These are phyloP conservation scores for Carex myosuroides DNA, from an alignment of 176 grass and related monocot genomes.

Conservation along the genomic window DNA sequence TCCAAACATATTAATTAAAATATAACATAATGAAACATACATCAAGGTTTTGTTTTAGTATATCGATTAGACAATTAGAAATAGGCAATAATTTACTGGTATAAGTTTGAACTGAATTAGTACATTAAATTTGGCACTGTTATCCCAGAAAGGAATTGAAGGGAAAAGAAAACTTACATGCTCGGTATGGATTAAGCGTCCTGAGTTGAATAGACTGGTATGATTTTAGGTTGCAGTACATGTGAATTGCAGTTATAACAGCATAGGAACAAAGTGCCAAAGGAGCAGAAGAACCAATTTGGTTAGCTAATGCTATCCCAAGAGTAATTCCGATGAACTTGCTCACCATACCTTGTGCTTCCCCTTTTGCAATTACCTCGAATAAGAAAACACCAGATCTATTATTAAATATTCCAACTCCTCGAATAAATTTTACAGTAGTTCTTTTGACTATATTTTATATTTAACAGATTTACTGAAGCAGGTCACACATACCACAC, in stretches of 20 bases:
- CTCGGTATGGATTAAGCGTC: slow-evolving; percentile 91
- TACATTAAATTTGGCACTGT: not conserved
- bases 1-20: slow-evolving; percentile 7
- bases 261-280: slow-evolving; percentile 85
- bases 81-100: not conserved
- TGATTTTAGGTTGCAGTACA: slow-evolving; percentile 97
- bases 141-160: not conserved
- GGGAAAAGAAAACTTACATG: slow-evolving; percentile 54
- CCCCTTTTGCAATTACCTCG: slow-evolving; percentile 97
- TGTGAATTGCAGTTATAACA: slow-evolving; percentile 73
- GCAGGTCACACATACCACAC: not conserved
- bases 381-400: slow-evolving; percentile 20
- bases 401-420: not conserved
- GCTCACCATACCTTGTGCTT: slow-evolving; percentile 99
- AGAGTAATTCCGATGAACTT: slow-evolving; percentile 87
- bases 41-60: not conserved
- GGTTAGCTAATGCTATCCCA: slow-evolving; percentile 77
- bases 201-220: slow-evolving; percentile 95
- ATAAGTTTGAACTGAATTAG: not conserved
- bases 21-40: not conserved
- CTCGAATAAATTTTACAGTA: not conserved
- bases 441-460: not conserved
- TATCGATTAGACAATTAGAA: not conserved
- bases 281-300: slow-evolving; percentile 68
- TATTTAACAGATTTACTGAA: not conserved